Base-by-base conservation (phyloP, 192 early-diverging fungal genomes). In the Backusella tarrabulga region DNA sequence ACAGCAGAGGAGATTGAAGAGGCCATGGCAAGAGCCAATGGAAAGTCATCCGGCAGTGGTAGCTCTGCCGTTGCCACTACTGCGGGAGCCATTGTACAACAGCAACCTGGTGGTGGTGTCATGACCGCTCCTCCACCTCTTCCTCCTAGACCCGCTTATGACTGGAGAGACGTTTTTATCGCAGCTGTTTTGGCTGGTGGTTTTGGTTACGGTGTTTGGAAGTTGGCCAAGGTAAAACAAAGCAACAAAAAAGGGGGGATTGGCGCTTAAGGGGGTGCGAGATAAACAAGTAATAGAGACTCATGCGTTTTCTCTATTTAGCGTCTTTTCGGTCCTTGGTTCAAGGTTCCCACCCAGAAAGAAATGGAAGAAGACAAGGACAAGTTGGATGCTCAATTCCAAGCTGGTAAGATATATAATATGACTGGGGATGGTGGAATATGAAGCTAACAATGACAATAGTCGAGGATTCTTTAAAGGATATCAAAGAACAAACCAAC, bases 81-180 rank as follows among this genome's bases (percentile, higher is more conserved):
- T 17, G 66, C 66, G 32, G 79, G 41, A 38, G 46, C 70, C 21
- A 68, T 29, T 21, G 76, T 52, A 42, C 75, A 78, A 15, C 15
- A 15, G 23, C 74, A 69, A 21, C 74, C 68, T 38, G 77, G 50
- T 15, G 74, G 82, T 74, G 73, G 81, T n/a, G 80, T 84, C 12
- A 79, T 85, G 74, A 56, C 76, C 40, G 81, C 86, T 9, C 80
- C 87, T 60, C 85, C 87, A 3, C 80, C 87, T 72, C 79, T 85
- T 60, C 79, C 92, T 32, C 85, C 89, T 50, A 83, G 89, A 75
- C 85, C 89, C 5, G 83, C 78, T n/a, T 88, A 92, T 67, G 93
- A 94, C 77, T 99, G 98, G 98, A 92, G 96, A 75, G 98, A 99
- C 82, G 91, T 95, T 77, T 92, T 96, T 81, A 92, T 99, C 60